phyloP scores from a whole-genome alignment of 495 filamentous ascomycete species.

The Articulospora tetracladia region DNA sequence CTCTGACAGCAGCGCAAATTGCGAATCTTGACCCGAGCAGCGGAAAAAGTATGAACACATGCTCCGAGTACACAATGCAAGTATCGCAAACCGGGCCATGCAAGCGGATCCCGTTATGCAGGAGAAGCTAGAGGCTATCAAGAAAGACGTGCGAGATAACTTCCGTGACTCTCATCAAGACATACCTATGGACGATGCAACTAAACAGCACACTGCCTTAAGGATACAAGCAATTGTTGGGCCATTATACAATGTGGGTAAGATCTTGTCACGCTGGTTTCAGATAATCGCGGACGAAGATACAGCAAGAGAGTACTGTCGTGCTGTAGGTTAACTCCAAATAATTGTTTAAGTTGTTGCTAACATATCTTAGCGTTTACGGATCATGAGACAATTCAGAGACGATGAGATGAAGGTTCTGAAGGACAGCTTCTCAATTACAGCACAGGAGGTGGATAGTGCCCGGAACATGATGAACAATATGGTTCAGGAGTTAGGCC shows the following conservation, averaged over 20 bases:
- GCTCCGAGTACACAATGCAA: slow-evolving; percentile 1
- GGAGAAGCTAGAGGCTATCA: slow-evolving; percentile 14
- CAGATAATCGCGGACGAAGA: slow-evolving; percentile 35
- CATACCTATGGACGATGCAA: slow-evolving; percentile 36
- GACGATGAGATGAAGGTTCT: slow-evolving; percentile 43
- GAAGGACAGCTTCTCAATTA: slow-evolving; percentile 55
- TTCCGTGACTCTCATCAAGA: slow-evolving; percentile 26
- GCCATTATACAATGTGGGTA: slow-evolving; percentile 34
- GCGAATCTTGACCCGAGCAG: slow-evolving; percentile 41
- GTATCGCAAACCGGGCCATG: slow-evolving; percentile 1
- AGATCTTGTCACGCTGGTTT: slow-evolving; percentile 38
- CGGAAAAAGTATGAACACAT: slow-evolving; percentile 27
- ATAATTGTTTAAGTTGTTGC: slow-evolving; percentile 7
- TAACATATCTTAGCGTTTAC: slow-evolving; percentile 33
- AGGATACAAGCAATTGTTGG: slow-evolving; percentile 29
- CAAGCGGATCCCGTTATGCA: not conserved
- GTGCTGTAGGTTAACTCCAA: slow-evolving; percentile 34
- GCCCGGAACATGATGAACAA: slow-evolving; percentile 40
- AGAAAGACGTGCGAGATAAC: slow-evolving; percentile 21
- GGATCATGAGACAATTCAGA: slow-evolving; percentile 56
- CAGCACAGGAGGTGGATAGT: slow-evolving; percentile 49
- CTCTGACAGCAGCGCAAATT: slow-evolving; percentile 47
- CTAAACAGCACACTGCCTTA: slow-evolving; percentile 29
- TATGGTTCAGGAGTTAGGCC: slow-evolving; percentile 26
- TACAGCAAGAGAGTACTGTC: slow-evolving; percentile 41